These are phyloP conservation scores for Lithospermum erythrorhizon DNA, from an alignment of 257 asterid species.

Conservation along the genomic window DNA sequence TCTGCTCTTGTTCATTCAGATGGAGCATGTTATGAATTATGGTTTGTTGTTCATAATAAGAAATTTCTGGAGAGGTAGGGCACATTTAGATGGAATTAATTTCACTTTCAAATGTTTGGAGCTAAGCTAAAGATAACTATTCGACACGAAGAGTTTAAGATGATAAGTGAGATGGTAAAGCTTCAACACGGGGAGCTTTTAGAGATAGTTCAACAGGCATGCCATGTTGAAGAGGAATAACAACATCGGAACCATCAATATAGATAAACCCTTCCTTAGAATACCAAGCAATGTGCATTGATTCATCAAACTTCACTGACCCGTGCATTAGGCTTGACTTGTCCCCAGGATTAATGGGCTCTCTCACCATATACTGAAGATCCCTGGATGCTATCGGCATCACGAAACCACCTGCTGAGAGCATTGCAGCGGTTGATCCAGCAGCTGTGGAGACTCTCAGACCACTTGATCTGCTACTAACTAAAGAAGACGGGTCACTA, in stretches of 20 bases:
- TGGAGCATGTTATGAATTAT: too few species aligned
- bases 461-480: slow-evolving; percentile 84
- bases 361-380: slow-evolving; percentile 84
- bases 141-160: slow-evolving; percentile 11
- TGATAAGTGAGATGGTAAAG: slow-evolving; percentile 37
- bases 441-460: slow-evolving; percentile 51
- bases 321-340: slow-evolving; percentile 35
- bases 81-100: too few species aligned
- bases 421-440: too few species aligned
- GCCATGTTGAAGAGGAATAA: slow-evolving; percentile 49
- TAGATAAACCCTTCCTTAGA: slow-evolving; percentile 56
- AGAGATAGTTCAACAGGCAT: slow-evolving; percentile 63
- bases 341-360: slow-evolving; percentile 58
- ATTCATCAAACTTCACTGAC: slow-evolving; percentile 33
- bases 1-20: too few species aligned
- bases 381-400: slow-evolving; percentile 77
- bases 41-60: too few species aligned
- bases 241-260: slow-evolving; percentile 74
- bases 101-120: too few species aligned
- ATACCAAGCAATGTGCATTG: slow-evolving; percentile 62
- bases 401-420: slow-evolving; percentile 38
- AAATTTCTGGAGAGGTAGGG: too few species aligned
- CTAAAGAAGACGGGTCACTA: slow-evolving; percentile 32
- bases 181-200: slow-evolving; percentile 56
- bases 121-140: too few species aligned